Percentiles rank a stretch among this genome's conserved stretches.
Evolutionary conservation across 805 yeast genomes (phyloP).

Genomic region (Yarrowia sp.): DNA sequence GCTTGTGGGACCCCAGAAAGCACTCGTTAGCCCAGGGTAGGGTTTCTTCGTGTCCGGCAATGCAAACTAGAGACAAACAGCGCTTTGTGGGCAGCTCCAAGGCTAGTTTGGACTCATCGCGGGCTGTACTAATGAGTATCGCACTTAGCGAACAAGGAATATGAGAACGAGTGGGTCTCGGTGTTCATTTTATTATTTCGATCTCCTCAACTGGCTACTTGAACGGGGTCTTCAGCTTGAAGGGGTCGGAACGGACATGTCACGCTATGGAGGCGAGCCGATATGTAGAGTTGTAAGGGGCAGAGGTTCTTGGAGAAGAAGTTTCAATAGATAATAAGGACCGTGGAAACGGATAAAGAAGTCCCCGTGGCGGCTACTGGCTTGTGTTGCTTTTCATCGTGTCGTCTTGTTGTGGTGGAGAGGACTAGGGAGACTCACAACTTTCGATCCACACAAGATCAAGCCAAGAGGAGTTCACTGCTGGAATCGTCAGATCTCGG

Average conservation of each 20-base stretch:
- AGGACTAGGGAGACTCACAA: neutral
- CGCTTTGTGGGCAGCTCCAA: neutral
- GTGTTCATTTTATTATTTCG: neutral
- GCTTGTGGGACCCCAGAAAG: neutral
- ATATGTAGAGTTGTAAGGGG: neutral
- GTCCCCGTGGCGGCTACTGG: neutral
- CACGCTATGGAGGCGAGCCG: neutral
- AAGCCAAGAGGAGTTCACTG: neutral
- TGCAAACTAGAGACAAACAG: conserved; percentile 15
- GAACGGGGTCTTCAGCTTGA: no score
- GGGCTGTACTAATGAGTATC: conserved; percentile 8
- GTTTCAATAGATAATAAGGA: neutral
- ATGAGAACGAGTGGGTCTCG: neutral
- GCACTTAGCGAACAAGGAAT: neutral
- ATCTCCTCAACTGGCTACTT: neutral
- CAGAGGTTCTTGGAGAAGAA: neutral
- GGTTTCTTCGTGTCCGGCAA: conserved; percentile 8
- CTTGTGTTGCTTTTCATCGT: neutral
- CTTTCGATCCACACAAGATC: neutral
- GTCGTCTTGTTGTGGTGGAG: neutral
- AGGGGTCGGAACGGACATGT: neutral
- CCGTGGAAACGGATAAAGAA: neutral
- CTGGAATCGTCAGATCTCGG: neutral
- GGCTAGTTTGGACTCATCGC: conserved; percentile 29
- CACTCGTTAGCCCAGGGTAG: neutral